Evolutionary conservation across 306 rosid genomes (phyloP).

Genomic region (Arachis stenosperma): DNA sequence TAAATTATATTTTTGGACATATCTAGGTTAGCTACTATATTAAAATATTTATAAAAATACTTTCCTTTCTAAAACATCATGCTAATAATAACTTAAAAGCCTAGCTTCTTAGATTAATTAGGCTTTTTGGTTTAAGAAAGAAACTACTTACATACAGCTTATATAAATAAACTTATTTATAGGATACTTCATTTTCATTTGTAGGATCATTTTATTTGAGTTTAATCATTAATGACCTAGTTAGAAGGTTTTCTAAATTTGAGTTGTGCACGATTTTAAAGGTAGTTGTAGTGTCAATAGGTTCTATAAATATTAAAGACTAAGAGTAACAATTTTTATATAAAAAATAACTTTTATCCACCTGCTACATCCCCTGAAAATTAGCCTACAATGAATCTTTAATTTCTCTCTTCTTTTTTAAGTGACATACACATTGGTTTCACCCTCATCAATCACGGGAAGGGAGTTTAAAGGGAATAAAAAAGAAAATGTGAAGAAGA

Average conservation of each 20-base stretch:
- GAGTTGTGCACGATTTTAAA: conserved; percentile 18
- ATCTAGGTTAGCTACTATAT: neutral
- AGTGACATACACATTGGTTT: neutral
- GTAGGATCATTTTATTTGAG: conserved; percentile 17
- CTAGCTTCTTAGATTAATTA: conserved; percentile 30
- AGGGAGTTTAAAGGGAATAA: neutral
- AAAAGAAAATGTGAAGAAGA: neutral
- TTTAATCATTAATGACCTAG: neutral
- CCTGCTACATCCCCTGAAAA: conserved; percentile 10
- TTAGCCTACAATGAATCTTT: neutral
- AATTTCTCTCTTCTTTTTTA: neutral
- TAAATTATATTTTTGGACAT: conserved; percentile 4
- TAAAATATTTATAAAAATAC: conserved; percentile 23
- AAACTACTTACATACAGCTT: no score
- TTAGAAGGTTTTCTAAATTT: conserved; percentile 25
- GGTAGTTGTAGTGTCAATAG: neutral
- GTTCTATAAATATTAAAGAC: neutral
- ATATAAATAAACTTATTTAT: neutral
- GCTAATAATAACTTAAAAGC: conserved; percentile 37
- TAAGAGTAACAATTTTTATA: neutral
- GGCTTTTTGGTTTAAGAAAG: conserved; percentile 27
- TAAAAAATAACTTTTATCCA: conserved; percentile 20
- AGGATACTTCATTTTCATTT: neutral
- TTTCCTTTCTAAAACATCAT: conserved; percentile 32
- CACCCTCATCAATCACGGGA: neutral